A percentile compares a stretch with the other conserved stretches of the same genome.
phyloP scores from a whole-genome alignment of 805 yeast species.

The Candida morakotiae region DNA sequence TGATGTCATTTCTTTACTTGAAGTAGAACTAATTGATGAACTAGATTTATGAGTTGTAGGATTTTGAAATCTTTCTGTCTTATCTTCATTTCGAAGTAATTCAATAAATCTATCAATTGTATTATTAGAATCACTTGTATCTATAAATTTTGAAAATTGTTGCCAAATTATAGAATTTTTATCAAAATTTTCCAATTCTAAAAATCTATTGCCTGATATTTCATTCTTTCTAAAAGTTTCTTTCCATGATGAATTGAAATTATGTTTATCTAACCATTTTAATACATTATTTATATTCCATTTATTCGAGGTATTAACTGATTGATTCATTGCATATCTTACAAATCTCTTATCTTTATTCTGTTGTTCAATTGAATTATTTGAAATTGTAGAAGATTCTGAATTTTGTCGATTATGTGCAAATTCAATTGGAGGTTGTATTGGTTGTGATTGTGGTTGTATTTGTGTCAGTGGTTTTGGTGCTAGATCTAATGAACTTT shows the following conservation, averaged over 20 bases:
- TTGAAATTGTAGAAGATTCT: constrained; percentile 31
- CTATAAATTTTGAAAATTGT: constrained; percentile 31
- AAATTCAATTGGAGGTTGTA: neutral
- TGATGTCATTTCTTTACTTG: constrained; percentile 8
- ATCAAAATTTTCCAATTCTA: constrained; percentile 66
- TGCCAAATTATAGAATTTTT: constrained; percentile 43
- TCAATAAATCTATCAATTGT: constrained; percentile 46
- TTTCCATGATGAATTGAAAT: constrained; percentile 74
- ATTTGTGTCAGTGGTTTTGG: neutral
- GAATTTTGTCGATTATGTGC: constrained; percentile 30
- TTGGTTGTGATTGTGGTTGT: neutral
- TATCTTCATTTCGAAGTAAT: constrained; percentile 15
- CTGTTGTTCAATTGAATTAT: constrained; percentile 22
- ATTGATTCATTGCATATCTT: constrained; percentile 39
- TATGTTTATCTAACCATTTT: constrained; percentile 64
- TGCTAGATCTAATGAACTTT: constrained; percentile 15
- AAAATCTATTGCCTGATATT: constrained; percentile 58
- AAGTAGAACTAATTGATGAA: constrained; percentile 11
- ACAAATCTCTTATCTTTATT: constrained; percentile 39
- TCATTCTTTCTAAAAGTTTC: constrained; percentile 54
- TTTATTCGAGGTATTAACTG: constrained; percentile 23
- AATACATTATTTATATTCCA: constrained; percentile 73
- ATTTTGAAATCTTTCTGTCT: constrained; percentile 3
- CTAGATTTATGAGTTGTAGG: constrained; percentile 13
- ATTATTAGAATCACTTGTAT: constrained; percentile 44